Percentiles rank a stretch among this genome's conserved stretches.
These are phyloP conservation scores for Salicornia ramosissima DNA, from an alignment of 148 eudicot genomes.

Conservation along the genomic window DNA sequence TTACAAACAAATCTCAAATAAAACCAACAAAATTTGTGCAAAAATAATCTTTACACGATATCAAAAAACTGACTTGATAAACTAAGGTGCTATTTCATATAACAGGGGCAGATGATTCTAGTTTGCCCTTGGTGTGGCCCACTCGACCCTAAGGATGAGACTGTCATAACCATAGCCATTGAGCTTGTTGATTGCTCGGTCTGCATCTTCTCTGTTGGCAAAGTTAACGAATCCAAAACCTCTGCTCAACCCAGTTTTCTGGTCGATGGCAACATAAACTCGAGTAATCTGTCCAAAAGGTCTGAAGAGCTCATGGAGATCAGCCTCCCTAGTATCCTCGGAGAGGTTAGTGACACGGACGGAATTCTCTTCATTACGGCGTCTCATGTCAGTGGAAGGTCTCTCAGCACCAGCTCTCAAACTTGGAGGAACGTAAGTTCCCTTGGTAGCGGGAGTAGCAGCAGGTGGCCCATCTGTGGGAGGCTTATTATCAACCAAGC, in stretches of 20 bases:
- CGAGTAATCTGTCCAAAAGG: slow-evolving; percentile 73
- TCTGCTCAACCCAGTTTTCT: slow-evolving; percentile 85
- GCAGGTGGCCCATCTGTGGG: slow-evolving; percentile 34
- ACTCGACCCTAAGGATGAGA: slow-evolving; percentile 85
- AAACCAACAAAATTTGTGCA: not conserved
- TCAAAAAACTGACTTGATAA: not conserved
- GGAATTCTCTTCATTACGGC: slow-evolving; percentile 91
- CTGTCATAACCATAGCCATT: slow-evolving; percentile 98
- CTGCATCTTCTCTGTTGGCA: slow-evolving; percentile 75
- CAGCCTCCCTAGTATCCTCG: slow-evolving; percentile 90
- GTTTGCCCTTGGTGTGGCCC: slow-evolving; percentile 82
- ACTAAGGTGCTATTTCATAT: not conserved
- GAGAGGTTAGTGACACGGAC: slow-evolving; percentile 93
- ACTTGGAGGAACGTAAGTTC: slow-evolving; percentile 81
- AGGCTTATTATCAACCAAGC: slow-evolving; percentile 55
- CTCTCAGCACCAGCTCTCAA: slow-evolving; percentile 68
- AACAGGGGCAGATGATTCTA: slow-evolving; percentile 16
- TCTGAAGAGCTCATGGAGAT: slow-evolving; percentile 78
- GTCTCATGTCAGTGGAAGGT: slow-evolving; percentile 73
- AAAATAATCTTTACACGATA: not conserved
- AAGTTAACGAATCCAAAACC: slow-evolving; percentile 95
- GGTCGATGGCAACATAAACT: slow-evolving; percentile 90
- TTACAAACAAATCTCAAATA: too few relatives aligned
- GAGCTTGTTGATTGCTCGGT: slow-evolving; percentile 80
- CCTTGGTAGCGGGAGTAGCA: slow-evolving; percentile 37